phyloP scores from a whole-genome alignment of 371 early-diverging fungal genomes.

The Zopfochytrium polystomum region DNA sequence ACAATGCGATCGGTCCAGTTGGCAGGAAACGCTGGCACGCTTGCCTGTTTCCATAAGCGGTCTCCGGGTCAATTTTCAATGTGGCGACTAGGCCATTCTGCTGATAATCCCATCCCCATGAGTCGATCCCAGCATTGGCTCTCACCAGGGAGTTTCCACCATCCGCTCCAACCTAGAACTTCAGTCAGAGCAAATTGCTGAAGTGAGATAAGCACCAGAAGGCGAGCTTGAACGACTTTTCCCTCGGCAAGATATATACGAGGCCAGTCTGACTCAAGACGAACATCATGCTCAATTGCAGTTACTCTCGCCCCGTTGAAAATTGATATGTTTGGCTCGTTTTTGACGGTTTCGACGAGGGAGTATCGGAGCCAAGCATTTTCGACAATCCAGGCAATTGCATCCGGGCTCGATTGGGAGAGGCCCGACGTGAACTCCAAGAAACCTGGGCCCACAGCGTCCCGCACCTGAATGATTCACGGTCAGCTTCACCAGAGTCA shows the following conservation, averaged over 20 bases:
- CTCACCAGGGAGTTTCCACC: slow-evolving; percentile 87
- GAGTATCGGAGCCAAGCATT: slow-evolving; percentile 26
- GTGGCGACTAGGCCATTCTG: slow-evolving; percentile 90
- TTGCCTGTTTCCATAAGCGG: slow-evolving; percentile 49
- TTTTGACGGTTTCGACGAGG: not conserved
- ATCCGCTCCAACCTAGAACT: slow-evolving; percentile 82
- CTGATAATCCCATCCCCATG: slow-evolving; percentile 83
- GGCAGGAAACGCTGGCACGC: slow-evolving; percentile 96
- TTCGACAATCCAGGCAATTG: slow-evolving; percentile 60
- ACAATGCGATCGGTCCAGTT: slow-evolving; percentile 87
- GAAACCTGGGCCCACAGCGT: slow-evolving; percentile 64
- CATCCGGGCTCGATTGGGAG: slow-evolving; percentile 8
- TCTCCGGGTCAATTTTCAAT: slow-evolving; percentile 51
- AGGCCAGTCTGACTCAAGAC: slow-evolving; percentile 28
- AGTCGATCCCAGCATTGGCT: slow-evolving; percentile 74
- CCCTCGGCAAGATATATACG: slow-evolving; percentile 54
- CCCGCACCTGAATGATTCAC: slow-evolving; percentile 82
- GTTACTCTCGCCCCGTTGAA: slow-evolving; percentile 55
- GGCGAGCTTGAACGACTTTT: not conserved
- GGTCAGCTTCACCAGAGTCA: no score
- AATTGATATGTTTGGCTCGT: slow-evolving; percentile 50
- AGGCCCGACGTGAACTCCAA: slow-evolving; percentile 55
- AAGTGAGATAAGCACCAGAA: not conserved
- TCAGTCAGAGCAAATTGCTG: no score
- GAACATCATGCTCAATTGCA: slow-evolving; percentile 21